Evolutionary conservation across 208 protist genomes (phyloP), one percentile per base, ranked within the genome.

Genomic region (Leishmania braziliensis): DNA sequence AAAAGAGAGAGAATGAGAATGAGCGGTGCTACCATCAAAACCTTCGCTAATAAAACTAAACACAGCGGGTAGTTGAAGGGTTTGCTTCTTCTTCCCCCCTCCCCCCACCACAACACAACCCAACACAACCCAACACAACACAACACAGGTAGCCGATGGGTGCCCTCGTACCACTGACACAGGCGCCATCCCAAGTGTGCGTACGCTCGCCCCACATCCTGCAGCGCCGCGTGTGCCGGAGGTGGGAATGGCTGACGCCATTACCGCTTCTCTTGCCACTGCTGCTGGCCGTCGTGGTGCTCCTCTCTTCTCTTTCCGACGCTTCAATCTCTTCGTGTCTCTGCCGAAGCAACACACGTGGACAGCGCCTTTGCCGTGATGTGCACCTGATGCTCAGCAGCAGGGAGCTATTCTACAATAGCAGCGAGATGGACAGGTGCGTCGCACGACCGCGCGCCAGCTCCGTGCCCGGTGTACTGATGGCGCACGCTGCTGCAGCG

Each of bases 391-490:
- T 14, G 77, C 50, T 12, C 18, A 20, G 75, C 26, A 26, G 26
- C 69, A 26, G 16, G 39, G 26, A 8, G 9, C 46, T 20, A 29
- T 29, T 53, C 69, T 36, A 73, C 46, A 46, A 16, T 14, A 18
- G 48, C 18, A 51, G 26, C 43, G 46, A 73, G 46, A 53, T 54
- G 26, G 26, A 54, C 12, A 29, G 69, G 10, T 29, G 36, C 33
- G 46, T 2, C 8, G 43, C 12, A 48, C 23, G 46, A 29, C 46
- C 20, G 46, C 23, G 46, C 20, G 46, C 26, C 39, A 53, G 8
- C 46, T 43, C 23, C 10, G 12, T 78, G 48, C 77, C 77, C 5
- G 58, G 63, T 12, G 72, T 85, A 0, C 50, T 79, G 46, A 75
- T 82, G 36, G 77, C 77, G 53, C 36, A 8, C 18, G 74, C 74